These are phyloP conservation scores for Boletus sp. DNA, from an alignment of 768 basidiomycete genomes.

Conservation along the genomic window DNA sequence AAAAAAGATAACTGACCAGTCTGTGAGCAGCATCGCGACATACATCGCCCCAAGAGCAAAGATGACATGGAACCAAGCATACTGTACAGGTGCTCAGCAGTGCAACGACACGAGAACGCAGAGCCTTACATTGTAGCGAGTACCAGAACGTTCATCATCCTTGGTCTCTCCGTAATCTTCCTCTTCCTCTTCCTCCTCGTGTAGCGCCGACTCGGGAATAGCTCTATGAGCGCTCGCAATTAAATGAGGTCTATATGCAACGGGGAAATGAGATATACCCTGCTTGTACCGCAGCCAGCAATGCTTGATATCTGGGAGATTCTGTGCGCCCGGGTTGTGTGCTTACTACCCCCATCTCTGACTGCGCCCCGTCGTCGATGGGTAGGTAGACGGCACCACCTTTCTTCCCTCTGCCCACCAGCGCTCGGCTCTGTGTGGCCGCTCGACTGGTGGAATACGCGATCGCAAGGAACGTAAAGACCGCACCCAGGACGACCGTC, in stretches of 20 bases:
- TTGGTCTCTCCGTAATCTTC: constrained; percentile 69
- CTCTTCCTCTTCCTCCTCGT: constrained; percentile 75
- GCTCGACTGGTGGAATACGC: constrained; percentile 96
- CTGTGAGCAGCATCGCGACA: constrained; percentile 93
- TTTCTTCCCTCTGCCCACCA: constrained; percentile 72
- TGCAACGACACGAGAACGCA: not conserved
- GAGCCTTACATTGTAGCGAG: constrained; percentile 82
- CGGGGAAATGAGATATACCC: constrained; percentile 52
- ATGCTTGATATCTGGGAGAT: constrained; percentile 86
- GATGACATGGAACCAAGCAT: constrained; percentile 98
- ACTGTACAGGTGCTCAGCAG: constrained; percentile 44
- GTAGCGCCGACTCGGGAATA: constrained; percentile 87
- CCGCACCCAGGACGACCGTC: constrained; percentile 82
- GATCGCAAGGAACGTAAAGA: constrained; percentile 97
- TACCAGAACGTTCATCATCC: constrained; percentile 92
- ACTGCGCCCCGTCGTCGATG: constrained; percentile 50
- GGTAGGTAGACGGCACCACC: constrained; percentile 62
- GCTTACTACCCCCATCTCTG: constrained; percentile 73
- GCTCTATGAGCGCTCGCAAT: constrained; percentile 47
- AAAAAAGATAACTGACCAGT: constrained; percentile 72
- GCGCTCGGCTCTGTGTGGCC: constrained; percentile 89
- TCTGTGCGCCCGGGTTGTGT: constrained; percentile 83
- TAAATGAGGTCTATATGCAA: not conserved
- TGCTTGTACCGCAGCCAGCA: constrained; percentile 93
- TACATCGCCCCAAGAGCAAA: constrained; percentile 97